These are phyloP conservation scores for Dothistroma pini DNA, from an alignment of 2,329 filamentous ascomycete genomes.

Conservation along the genomic window DNA sequence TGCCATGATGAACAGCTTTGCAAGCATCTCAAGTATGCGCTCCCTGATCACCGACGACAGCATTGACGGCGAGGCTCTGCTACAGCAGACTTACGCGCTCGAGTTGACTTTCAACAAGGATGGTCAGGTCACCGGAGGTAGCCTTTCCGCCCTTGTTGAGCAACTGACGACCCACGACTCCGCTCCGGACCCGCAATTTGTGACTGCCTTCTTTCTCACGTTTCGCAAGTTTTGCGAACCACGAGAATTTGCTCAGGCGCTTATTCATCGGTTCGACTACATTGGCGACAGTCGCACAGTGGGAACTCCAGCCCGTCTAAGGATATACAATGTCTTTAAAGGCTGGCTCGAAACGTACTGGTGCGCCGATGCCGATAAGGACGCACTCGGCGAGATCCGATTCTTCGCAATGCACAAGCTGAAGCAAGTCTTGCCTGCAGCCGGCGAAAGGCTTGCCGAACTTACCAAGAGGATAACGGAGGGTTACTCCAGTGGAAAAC, in stretches of 20 bases:
- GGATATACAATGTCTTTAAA: slow-evolving; percentile 96
- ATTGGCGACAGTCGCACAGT: slow-evolving; percentile 73
- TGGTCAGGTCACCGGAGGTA: slow-evolving; percentile 89
- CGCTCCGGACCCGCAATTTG: slow-evolving; percentile 86
- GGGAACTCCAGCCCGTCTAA: slow-evolving; percentile 75
- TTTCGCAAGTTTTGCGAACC: slow-evolving; percentile 91
- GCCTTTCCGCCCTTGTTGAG: slow-evolving; percentile 86
- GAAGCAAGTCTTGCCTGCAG: slow-evolving; percentile 64
- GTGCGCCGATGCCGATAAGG: slow-evolving; percentile 74
- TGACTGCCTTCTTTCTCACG: slow-evolving; percentile 92
- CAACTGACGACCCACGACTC: slow-evolving; percentile 88
- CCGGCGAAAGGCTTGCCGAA: slow-evolving; percentile 75
- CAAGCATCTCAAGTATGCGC: slow-evolving; percentile 62
- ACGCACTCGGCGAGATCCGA: slow-evolving; percentile 71
- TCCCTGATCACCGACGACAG: slow-evolving; percentile 67
- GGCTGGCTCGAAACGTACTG: slow-evolving; percentile 97
- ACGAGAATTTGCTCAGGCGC: slow-evolving; percentile 67
- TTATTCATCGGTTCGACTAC: slow-evolving; percentile 93
- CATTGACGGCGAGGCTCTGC: slow-evolving; percentile 73
- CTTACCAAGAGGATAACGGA: slow-evolving; percentile 72
- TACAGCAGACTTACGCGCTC: slow-evolving; percentile 88
- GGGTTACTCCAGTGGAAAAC: slow-evolving; percentile 44
- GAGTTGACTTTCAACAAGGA: slow-evolving; percentile 93
- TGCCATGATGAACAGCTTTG: slow-evolving; percentile 57
- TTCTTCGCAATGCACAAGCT: slow-evolving; percentile 76